phyloP scores from a whole-genome alignment of 371 early-diverging fungal genomes.

The Circinella minor region DNA sequence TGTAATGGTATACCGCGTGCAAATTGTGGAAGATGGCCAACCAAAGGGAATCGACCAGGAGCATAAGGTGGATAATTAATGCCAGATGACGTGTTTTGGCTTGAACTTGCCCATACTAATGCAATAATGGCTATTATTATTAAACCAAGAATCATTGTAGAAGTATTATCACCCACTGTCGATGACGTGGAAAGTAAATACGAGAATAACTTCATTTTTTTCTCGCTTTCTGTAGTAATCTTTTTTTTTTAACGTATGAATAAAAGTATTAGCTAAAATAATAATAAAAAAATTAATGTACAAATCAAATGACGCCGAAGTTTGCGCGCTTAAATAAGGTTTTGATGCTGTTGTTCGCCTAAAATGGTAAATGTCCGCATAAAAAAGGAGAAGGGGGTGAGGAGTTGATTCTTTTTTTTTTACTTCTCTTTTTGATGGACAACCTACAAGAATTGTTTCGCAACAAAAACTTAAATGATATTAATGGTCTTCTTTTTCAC shows the following conservation, averaged over 20 bases:
- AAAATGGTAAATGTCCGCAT: constrained; percentile 13
- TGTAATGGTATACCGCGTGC: constrained; percentile 30
- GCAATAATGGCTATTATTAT: not conserved
- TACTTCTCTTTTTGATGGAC: no score
- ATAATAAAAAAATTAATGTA: no score
- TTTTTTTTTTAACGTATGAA: constrained; percentile 1
- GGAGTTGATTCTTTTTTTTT: no score
- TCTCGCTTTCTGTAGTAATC: not conserved
- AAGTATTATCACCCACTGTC: not conserved
- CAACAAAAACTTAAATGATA: no score
- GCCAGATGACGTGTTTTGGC: not conserved
- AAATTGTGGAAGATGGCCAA: constrained; percentile 44
- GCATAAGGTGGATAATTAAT: constrained; percentile 37
- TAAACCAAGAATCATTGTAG: not conserved
- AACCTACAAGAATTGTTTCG: no score
- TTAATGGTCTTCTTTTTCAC: no score
- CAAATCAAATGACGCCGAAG: no score
- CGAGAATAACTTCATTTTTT: not conserved
- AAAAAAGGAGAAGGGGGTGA: no score
- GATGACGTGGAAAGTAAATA: constrained; percentile 5
- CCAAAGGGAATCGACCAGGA: constrained; percentile 40
- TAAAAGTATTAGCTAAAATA: not conserved
- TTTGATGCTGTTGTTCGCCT: constrained; percentile 20
- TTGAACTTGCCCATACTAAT: not conserved
- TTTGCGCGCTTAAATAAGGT: constrained; percentile 4